phyloP scores from a whole-genome alignment of 78 protist genomes.

The Guillardia theta region DNA sequence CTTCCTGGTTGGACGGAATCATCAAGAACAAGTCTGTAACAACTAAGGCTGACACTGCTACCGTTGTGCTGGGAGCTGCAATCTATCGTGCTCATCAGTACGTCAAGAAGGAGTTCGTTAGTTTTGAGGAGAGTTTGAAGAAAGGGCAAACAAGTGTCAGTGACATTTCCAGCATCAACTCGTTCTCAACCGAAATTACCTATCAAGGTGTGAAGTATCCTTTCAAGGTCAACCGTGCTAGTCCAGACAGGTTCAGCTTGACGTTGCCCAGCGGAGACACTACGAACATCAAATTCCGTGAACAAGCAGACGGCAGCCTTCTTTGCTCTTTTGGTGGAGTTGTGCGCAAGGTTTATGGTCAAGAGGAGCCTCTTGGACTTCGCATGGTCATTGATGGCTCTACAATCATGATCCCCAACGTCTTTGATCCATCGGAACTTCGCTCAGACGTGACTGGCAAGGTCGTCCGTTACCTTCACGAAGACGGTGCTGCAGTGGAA shows the following conservation, averaged over 20 bases:
- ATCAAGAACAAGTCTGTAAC: not conserved
- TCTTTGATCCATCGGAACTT: slow-evolving; percentile 86
- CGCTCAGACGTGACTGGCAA: slow-evolving; percentile 87
- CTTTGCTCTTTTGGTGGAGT: slow-evolving; percentile 65
- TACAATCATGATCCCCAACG: slow-evolving; percentile 79
- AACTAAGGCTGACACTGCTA: slow-evolving; percentile 36
- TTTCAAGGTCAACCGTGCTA: slow-evolving; percentile 1
- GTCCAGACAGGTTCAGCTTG: slow-evolving; percentile 55
- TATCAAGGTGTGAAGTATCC: slow-evolving; percentile 55
- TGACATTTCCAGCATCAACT: not conserved
- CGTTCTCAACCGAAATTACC: slow-evolving; percentile 58
- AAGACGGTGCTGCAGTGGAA: slow-evolving; percentile 79
- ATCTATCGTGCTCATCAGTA: slow-evolving; percentile 54
- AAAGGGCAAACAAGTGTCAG: not conserved
- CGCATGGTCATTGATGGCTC: slow-evolving; percentile 72
- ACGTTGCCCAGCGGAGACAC: slow-evolving; percentile 41
- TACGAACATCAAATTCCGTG: slow-evolving; percentile 39
- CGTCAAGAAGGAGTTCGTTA: not conserved
- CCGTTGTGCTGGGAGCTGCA: slow-evolving; percentile 77
- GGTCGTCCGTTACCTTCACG: slow-evolving; percentile 80
- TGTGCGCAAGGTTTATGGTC: slow-evolving; percentile 65
- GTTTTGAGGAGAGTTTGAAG: not conserved
- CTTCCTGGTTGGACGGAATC: slow-evolving; percentile 88
- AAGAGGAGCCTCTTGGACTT: slow-evolving; percentile 75
- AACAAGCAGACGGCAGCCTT: slow-evolving; percentile 80